phyloP scores from a whole-genome alignment of 179 eudicot species.

The Spinacia oleracea region DNA sequence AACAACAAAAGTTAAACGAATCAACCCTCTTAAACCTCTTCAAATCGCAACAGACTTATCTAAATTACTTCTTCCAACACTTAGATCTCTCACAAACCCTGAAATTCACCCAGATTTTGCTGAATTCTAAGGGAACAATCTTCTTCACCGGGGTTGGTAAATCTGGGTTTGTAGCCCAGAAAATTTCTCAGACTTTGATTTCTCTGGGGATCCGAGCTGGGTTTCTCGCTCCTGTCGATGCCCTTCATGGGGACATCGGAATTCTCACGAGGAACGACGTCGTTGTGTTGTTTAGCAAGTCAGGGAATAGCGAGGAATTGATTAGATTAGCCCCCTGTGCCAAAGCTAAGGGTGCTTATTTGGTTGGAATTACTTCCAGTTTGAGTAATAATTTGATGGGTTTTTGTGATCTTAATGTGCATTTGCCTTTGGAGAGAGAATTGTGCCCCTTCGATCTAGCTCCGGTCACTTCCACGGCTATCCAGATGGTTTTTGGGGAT shows the following conservation, averaged over 20 bases:
- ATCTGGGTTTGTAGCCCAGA: conserved; percentile 93
- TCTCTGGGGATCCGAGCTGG: conserved; percentile 74
- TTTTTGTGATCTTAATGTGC: conserved; percentile 73
- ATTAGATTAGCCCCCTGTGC: conserved; percentile 82
- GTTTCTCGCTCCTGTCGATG: conserved; percentile 80
- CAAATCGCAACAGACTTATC: conserved; percentile 76
- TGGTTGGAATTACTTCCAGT: conserved; percentile 73
- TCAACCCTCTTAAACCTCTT: conserved; percentile 58
- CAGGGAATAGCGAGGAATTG: conserved; percentile 87
- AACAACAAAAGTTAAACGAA: conserved; percentile 36
- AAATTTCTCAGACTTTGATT: conserved; percentile 86
- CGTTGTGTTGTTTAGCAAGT: conserved; percentile 76
- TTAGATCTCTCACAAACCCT: conserved; percentile 71
- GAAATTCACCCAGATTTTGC: conserved; percentile 67
- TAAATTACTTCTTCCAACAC: conserved; percentile 79
- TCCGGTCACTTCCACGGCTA: conserved; percentile 94
- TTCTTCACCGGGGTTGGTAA: conserved; percentile 93
- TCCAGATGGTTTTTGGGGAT: conserved; percentile 99
- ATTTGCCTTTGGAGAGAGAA: conserved; percentile 92
- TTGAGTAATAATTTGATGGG: conserved; percentile 52
- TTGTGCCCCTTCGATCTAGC: conserved; percentile 95
- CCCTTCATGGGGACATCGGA: conserved; percentile 97
- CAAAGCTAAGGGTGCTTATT: conserved; percentile 76
- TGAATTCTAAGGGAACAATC: conserved; percentile 64
- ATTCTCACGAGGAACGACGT: conserved; percentile 46